Evolutionary conservation across 306 rosid genomes (phyloP).

Genomic region (Vigna hirtella): DNA sequence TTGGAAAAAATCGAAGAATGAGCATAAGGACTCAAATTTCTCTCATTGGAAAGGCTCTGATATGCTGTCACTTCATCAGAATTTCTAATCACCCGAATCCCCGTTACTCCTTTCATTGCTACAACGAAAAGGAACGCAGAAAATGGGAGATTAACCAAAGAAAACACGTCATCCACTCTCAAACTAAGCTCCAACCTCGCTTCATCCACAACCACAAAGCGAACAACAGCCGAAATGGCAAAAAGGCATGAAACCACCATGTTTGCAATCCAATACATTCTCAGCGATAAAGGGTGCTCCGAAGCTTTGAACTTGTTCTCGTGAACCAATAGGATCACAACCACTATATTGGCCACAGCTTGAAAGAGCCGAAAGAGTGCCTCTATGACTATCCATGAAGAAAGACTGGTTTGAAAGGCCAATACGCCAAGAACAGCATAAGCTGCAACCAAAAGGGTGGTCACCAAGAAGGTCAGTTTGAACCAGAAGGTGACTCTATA

Average conservation of each 20-base stretch:
- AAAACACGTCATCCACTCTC: slow-evolving; percentile 53
- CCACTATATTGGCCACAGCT: slow-evolving; percentile 39
- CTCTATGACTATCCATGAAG: slow-evolving; percentile 53
- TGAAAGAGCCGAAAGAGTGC: slow-evolving; percentile 47
- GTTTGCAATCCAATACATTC: slow-evolving; percentile 49
- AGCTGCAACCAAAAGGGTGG: slow-evolving; percentile 35
- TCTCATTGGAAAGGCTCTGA: slow-evolving; percentile 31
- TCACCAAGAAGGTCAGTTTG: slow-evolving; percentile 43
- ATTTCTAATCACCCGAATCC: slow-evolving; percentile 47
- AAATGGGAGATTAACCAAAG: slow-evolving; percentile 45
- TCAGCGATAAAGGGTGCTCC: slow-evolving; percentile 50
- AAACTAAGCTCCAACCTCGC: slow-evolving; percentile 41
- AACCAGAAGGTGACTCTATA: slow-evolving; percentile 48
- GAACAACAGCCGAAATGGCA: slow-evolving; percentile 49
- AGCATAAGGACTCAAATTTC: slow-evolving; percentile 51
- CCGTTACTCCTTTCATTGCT: slow-evolving; percentile 44
- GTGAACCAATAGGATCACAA: slow-evolving; percentile 43
- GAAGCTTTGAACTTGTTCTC: slow-evolving; percentile 47
- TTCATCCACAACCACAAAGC: slow-evolving; percentile 14
- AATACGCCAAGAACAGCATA: slow-evolving; percentile 49
- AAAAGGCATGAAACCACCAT: slow-evolving; percentile 43
- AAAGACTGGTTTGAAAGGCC: slow-evolving; percentile 28
- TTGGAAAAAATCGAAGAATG: slow-evolving; percentile 46
- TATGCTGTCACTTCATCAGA: slow-evolving; percentile 30
- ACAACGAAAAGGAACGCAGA: slow-evolving; percentile 38